Base-by-base conservation (phyloP, 192 early-diverging fungal species). In the Coemansia sp. region DNA sequence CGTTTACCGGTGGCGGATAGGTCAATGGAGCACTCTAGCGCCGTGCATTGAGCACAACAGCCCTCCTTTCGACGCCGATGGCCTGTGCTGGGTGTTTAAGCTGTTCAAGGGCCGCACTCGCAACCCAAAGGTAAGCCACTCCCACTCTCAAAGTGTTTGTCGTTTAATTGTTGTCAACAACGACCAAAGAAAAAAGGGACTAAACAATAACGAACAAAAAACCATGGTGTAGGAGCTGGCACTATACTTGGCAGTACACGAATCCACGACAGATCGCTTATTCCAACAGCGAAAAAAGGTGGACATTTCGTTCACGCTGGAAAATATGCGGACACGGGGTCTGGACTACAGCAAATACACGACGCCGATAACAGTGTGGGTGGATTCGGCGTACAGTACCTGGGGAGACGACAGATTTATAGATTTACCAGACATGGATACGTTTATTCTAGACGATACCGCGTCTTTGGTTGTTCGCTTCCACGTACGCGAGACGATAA, bases 1-100 rank as follows among this genome's bases (percentile, higher is more conserved):
- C 39, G 79, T 82, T 36, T 82, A 82, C n/a, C 74, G 79, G 71
- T 82, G 79, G 79, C 70, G 74, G 62, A 77, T 82, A 49, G 74
- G 74, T n/a, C 73, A 82, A 47, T 82, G 79, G 79, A 71, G 71
- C 57, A 68, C 71, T 35, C 65, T 82, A 29, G 68, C 74, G 46
- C 73, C 79, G 47, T 77, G 73, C 68, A 57, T 77, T 38, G 79
- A 82, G 51, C 79, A 82, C 64, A 82, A 76, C 61, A 82, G 79
- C 61, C 79, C 79, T 0, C 61, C 74, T 2, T 82, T 82, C 27
- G 74, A 77, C 27, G 79, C 79, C 2, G 79, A 82, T 37, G 74
- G 74, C 22, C 51, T 82, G 47, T 70, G 74, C 67, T 82, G 79
- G 79, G 73, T 76, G 11, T 82, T 82, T 64, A 82, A 82, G 42